Evolutionary conservation across 2,329 filamentous ascomycete species (phyloP).

Genomic region (Trichoderma pleuroti): DNA sequence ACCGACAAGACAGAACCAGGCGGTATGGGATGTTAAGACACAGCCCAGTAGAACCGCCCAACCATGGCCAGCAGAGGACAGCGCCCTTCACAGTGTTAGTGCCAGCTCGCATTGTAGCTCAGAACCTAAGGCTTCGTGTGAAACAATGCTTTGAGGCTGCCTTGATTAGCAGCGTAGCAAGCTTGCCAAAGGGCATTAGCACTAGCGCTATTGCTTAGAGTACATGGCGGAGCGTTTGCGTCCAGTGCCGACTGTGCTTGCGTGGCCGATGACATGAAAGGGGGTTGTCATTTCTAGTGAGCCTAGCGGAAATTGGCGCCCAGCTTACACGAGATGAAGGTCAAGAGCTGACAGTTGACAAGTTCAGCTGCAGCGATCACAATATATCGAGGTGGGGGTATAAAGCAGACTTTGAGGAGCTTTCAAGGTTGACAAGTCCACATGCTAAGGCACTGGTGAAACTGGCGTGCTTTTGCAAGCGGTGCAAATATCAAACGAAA

Average conservation of each 20-base stretch:
- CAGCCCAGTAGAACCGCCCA: neutral
- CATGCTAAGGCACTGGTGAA: neutral
- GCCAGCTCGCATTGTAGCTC: neutral
- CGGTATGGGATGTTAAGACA: neutral
- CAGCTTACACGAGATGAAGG: neutral
- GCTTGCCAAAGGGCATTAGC: neutral
- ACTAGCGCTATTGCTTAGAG: neutral
- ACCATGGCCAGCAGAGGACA: neutral
- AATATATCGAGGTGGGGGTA: neutral
- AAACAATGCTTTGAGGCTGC: conserved; percentile 1
- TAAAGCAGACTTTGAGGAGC: neutral
- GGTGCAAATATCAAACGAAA: conserved; percentile 1
- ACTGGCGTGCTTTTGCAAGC: neutral
- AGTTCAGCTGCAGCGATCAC: neutral
- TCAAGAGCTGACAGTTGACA: neutral
- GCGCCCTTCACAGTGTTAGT: conserved; percentile 3
- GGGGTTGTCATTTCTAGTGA: neutral
- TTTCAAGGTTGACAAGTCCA: neutral
- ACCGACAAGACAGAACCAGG: neutral
- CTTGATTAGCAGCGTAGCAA: neutral
- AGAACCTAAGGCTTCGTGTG: neutral
- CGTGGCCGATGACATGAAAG: neutral
- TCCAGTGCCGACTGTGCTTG: neutral
- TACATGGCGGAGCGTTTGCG: neutral
- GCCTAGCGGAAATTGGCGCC: neutral